These are phyloP conservation scores for Penicillium odoratum DNA, from an alignment of 495 filamentous ascomycete species.

Conservation along the genomic window DNA sequence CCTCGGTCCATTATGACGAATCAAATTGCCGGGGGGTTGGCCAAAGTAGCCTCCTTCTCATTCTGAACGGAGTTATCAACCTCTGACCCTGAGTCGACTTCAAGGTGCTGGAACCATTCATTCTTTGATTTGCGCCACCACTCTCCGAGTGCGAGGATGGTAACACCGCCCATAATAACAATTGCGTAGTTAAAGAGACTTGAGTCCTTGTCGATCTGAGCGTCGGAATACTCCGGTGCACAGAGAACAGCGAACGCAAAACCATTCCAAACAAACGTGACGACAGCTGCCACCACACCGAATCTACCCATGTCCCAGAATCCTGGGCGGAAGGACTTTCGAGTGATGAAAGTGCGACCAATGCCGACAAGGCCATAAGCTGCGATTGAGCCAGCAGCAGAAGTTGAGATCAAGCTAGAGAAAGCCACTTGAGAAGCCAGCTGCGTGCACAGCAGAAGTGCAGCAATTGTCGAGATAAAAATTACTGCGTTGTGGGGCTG, in stretches of 20 bases:
- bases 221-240: constrained; percentile 33
- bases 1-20: neutral
- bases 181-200: constrained; percentile 39
- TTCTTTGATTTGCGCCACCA: constrained; percentile 38
- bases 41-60: neutral
- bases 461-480: constrained; percentile 32
- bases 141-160: constrained; percentile 31
- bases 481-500: constrained; percentile 42
- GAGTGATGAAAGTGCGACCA: constrained; percentile 34
- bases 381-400: constrained; percentile 37
- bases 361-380: constrained; percentile 38
- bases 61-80: constrained; percentile 8
- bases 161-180: constrained; percentile 40
- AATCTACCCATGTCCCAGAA: constrained; percentile 35
- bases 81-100: constrained; percentile 20
- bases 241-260: constrained; percentile 39
- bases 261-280: constrained; percentile 39
- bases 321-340: constrained; percentile 31
- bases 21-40: constrained; percentile 7
- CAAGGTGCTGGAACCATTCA: constrained; percentile 37
- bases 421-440: constrained; percentile 39
- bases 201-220: constrained; percentile 25
- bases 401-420: constrained; percentile 34
- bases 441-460: constrained; percentile 37
- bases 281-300: constrained; percentile 30